These are phyloP conservation scores for Allium fistulosum DNA, from an alignment of 106 monocot genomes.

Conservation along the genomic window DNA sequence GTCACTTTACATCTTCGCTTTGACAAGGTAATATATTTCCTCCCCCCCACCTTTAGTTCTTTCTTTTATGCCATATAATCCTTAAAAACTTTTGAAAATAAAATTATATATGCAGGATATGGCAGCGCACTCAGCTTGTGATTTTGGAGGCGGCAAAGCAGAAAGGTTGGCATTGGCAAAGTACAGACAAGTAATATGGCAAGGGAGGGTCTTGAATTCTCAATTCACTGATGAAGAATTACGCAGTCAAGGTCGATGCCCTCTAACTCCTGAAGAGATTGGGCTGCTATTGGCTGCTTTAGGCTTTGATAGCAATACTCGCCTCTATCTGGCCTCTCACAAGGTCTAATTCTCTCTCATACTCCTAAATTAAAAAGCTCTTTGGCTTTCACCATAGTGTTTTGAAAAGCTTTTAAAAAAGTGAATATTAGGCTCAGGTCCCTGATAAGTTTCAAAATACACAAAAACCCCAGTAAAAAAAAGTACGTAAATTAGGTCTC, in stretches of 20 bases:
- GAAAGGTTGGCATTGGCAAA: slow-evolving; percentile 83
- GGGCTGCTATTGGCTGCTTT: slow-evolving; percentile 79
- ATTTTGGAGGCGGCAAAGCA: slow-evolving; percentile 94
- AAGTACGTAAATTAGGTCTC: too few relatives aligned
- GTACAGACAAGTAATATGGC: slow-evolving; percentile 93
- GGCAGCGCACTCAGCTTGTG: slow-evolving; percentile 97
- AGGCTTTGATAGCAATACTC: slow-evolving; percentile 77
- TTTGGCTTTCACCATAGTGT: neutral
- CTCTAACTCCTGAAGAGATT: slow-evolving; percentile 90
- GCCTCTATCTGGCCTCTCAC: slow-evolving; percentile 91
- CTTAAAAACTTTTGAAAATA: slow-evolving; percentile 4
- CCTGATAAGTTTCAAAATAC: too few relatives aligned
- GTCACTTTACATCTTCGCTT: slow-evolving; percentile 78
- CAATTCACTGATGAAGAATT: slow-evolving; percentile 88
- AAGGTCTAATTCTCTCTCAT: slow-evolving; percentile 38
- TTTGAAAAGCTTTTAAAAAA: too few relatives aligned
- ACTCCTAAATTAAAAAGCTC: neutral
- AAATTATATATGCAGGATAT: slow-evolving; percentile 52
- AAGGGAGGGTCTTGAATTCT: slow-evolving; percentile 88
- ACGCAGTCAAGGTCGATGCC: slow-evolving; percentile 74
- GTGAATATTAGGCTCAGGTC: too few relatives aligned
- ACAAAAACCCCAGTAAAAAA: too few relatives aligned
- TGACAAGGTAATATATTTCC: slow-evolving; percentile 60
- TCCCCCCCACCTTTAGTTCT: neutral
- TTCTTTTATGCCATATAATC: neutral